Conservation (phyloP, 192 early-diverging fungal species). For the Diversispora epigaea region DNA sequence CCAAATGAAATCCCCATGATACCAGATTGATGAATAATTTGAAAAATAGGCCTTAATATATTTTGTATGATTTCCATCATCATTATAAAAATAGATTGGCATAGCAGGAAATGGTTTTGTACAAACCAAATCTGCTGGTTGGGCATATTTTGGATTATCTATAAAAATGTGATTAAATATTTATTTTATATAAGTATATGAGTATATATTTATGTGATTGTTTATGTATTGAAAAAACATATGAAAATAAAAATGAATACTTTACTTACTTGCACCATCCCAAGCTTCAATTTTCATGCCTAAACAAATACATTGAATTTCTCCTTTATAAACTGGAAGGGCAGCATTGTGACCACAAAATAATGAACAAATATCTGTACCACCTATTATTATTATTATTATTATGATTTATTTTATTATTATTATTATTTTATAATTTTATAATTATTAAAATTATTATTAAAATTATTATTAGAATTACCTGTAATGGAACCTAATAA, state of each 20-base stretch:
- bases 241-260: background rate
- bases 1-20: slow-evolving; percentile 93
- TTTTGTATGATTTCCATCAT: slow-evolving; percentile 63
- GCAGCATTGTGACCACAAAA: slow-evolving; percentile 90
- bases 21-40: slow-evolving; percentile 83
- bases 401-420: background rate
- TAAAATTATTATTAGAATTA: background rate
- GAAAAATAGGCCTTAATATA: slow-evolving; percentile 90
- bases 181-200: background rate
- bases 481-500: slow-evolving; percentile 89
- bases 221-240: background rate
- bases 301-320: slow-evolving; percentile 88
- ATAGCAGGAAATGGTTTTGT: slow-evolving; percentile 93
- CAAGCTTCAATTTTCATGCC: slow-evolving; percentile 97
- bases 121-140: slow-evolving; percentile 91
- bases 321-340: slow-evolving; percentile 90
- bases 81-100: slow-evolving; percentile 95
- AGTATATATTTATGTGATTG: background rate
- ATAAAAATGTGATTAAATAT: background rate
- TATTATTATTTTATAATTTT: background rate
- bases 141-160: slow-evolving; percentile 60
- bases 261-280: slow-evolving; percentile 55
- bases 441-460: too few relatives aligned
- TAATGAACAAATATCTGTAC: slow-evolving; percentile 95
- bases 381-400: slow-evolving; percentile 52